A percentile compares a stretch with the other conserved stretches of the same genome.
Conservation (phyloP, 2,329 filamentous ascomycete genomes). For the Trichoderma koningiopsis region DNA sequence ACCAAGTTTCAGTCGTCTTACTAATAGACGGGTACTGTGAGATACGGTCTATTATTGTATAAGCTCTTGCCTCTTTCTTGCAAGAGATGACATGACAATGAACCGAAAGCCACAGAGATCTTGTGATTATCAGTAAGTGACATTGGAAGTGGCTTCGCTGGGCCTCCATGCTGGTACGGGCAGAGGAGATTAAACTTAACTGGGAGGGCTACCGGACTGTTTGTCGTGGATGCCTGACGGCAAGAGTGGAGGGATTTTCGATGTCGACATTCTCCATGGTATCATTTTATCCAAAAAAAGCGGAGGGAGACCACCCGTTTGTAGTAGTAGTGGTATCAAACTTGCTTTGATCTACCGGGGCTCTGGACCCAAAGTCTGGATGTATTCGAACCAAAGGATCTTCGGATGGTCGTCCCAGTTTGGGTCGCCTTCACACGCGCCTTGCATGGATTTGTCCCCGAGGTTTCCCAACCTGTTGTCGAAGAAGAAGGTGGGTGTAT, state of each 20-base stretch:
- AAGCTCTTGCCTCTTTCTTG: constrained; percentile 7
- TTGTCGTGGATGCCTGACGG: constrained; percentile 3
- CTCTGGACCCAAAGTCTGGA: neutral
- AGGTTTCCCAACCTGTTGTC: neutral
- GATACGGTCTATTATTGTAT: neutral
- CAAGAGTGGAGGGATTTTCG: constrained; percentile 10
- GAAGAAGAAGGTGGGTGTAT: constrained; percentile 3
- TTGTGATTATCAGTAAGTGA: neutral
- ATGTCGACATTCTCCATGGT: neutral
- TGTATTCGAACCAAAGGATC: neutral
- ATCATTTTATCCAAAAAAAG: constrained; percentile 2
- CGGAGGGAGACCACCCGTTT: neutral
- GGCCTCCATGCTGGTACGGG: neutral
- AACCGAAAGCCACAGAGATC: neutral
- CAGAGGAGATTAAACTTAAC: neutral
- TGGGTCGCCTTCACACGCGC: neutral
- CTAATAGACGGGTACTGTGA: neutral
- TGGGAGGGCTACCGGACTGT: neutral
- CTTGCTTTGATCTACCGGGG: neutral
- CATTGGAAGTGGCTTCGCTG: neutral
- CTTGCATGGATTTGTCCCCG: constrained; percentile 13
- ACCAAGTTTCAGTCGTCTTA: constrained; percentile 1
- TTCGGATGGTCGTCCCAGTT: neutral
- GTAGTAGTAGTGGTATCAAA: neutral
- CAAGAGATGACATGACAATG: neutral